Evolutionary conservation across 169 alveolate species (phyloP), one percentile per base, ranked within the genome.

Genomic region (Eimeria praecox): DNA sequence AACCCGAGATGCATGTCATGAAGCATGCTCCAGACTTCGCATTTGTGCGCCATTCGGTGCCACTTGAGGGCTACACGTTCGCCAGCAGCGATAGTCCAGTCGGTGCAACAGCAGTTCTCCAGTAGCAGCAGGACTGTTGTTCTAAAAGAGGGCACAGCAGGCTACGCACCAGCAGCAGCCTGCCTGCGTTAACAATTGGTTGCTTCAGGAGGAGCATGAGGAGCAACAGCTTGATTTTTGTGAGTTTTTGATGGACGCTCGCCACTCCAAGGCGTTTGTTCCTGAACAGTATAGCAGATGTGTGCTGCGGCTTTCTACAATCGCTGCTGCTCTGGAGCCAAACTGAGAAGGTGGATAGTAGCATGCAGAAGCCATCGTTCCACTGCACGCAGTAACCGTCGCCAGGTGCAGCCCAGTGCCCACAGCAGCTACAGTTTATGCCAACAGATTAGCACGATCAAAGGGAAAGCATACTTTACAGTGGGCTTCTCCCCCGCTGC

Each of bases 1-100:
- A 40, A 42, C 87, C 87, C 33, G 38, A 75, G 86, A 75, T 75
- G 86, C 86, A 75, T 75, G 56, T 42, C 87, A 77, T 42, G 10
- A 24, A 22, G 59, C 59, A 24, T 24, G 59, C 87, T 56, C 35
- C 33, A 77, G 52, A 77, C 59, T 40, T 82, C 69, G 69, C 44
- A 27, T 46, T n/a, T 49, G 38, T 14, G 90, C 42, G 42, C 90
- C 30, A 3, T n/a, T 82, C 44, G 64, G 54, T 27, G 44, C 69
- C 54, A 54, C 38, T 4, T 46, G 90, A 46, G 46, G 71, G 42
- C 90, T 82, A n/a, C 59, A 24, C 42, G 66, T 30, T n/a, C 90
- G 14, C n/a, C 90, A 44, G 90, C 69, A 82, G 44, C 90, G 33
- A 33, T 52, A 8, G 49, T 44, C 30, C 69, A 40, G 6, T 27